Base-by-base conservation (phyloP, 2,329 filamentous ascomycete species). In the Aspergillus proliferans region DNA sequence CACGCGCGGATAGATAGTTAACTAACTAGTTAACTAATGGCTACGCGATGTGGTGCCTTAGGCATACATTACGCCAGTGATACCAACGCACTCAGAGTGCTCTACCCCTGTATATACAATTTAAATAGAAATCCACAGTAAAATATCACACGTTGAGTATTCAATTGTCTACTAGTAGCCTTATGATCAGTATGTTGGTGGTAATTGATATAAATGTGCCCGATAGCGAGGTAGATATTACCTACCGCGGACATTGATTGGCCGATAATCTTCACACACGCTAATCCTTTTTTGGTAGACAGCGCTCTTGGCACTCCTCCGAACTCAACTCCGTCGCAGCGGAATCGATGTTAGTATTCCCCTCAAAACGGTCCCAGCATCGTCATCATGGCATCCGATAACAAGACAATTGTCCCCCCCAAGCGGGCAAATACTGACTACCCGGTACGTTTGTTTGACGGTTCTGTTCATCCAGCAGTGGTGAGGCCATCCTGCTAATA, bases 381-480 rank as follows among this genome's bases (percentile, higher is more conserved):
- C 30, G 15, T 47, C 52, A 62, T 48, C 56, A 72, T 72, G 69
- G 65, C 69, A 42, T 61, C 62, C 49, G 66, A 69, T 54, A 54
- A 63, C 38, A 64, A 64, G 52, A 68, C 71, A 64, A 65, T 84
- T 64, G 80, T 88, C 57, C 86, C 87, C 50, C 85, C 86, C 68
- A 94, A 93, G 82, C 80, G 83, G 67, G 75, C 90, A 61, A 79
- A 85, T 69, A 88, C 87, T 62, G 85, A 93, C 52, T 97, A 88
- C 71, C 92, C 92, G 51, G 93, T 97, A 76, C 65, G 88, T 77
- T 49, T 45, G 48, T 50, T 61, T 18, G 9, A 45, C 21, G 46
- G 36, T 52, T 21, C 21, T 46, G 36, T 52, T 21, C 43, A 21
- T 6, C 28, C 47, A 43, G 30, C 42, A 9, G n/a, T 38, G 12